Base-by-base conservation (phyloP, 2,329 filamentous ascomycete genomes). In the Penicillium sp. region DNA sequence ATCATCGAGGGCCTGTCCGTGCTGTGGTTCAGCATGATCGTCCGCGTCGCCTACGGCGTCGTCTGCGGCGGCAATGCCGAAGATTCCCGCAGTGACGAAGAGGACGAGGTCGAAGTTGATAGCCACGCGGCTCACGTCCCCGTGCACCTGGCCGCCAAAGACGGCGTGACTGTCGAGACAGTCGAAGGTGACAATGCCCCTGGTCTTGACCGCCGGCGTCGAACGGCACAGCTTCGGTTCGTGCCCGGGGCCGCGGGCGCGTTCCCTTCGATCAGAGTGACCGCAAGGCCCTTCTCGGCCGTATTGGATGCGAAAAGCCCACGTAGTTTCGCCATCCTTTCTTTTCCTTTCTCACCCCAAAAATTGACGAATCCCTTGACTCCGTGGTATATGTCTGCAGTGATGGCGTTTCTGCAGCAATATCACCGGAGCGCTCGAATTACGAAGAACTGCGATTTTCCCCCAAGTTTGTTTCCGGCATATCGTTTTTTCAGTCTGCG, bases 1-100 rank as follows among this genome's bases (percentile, higher is more conserved):
- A 83, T 87, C 36, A 81, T 99, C 21, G 92, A 97, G 74, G 78
- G 81, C 21, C 83, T 99, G 49, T 92, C 90, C 31, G 78, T 96
- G 34, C 81, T 90, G 58, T 97, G 94, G 94, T 96, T 97, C 68
- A 82, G 80, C 58, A 89, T 96, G 86, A 96, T 97, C 62, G 75
- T 92, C 38, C 85, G 86, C 54, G 90, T 99, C 2, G 92, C 92
- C 21, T 81, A 89, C 58, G 87, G 88, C 57, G 92, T 97, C 5
- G 70, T 97, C 34, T 83, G 82, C 47, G 71, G 67, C 16, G 92
- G 93, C 31, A 84, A 85, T 31, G 92, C 93, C 5, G 92, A 97
- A 60, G 94, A 99, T 68, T 83, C 86, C 16, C 86, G 94, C 52
- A 96, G 91, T 59, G 93, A 97, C 64, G 88, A 78, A 5, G 90